Percentiles rank a stretch among this genome's conserved stretches.
Evolutionary conservation across 495 filamentous ascomycete genomes (phyloP).

Genomic region (Annulohypoxylon maeteangense): DNA sequence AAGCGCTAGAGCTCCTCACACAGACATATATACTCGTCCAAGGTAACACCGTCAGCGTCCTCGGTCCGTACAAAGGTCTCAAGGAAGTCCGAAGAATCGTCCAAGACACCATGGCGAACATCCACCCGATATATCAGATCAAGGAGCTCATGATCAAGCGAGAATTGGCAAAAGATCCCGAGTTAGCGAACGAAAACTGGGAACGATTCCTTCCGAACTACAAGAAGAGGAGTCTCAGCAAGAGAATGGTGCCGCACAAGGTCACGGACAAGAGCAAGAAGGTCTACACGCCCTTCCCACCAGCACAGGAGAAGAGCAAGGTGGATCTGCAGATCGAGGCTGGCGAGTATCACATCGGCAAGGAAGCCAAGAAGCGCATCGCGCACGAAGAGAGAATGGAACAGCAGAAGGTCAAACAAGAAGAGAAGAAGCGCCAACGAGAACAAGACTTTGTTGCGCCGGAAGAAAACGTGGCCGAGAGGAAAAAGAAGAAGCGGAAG

Average conservation of each 20-base stretch:
- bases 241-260: slow-evolving; percentile 82
- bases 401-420: slow-evolving; percentile 83
- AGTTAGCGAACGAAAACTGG: slow-evolving; percentile 88
- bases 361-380: slow-evolving; percentile 88
- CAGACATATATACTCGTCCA: slow-evolving; percentile 94
- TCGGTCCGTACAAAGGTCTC: slow-evolving; percentile 91
- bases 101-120: slow-evolving; percentile 96
- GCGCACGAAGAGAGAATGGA: slow-evolving; percentile 81
- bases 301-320: slow-evolving; percentile 75
- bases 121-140: slow-evolving; percentile 88
- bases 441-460: slow-evolving; percentile 88
- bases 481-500: slow-evolving; percentile 69
- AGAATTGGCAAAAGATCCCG: slow-evolving; percentile 95
- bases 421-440: slow-evolving; percentile 86
- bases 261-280: slow-evolving; percentile 95
- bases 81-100: slow-evolving; percentile 92
- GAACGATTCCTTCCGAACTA: slow-evolving; percentile 97
- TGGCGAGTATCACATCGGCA: slow-evolving; percentile 94
- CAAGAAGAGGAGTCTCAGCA: slow-evolving; percentile 92
- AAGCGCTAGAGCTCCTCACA: slow-evolving; percentile 95
- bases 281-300: slow-evolving; percentile 83
- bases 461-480: slow-evolving; percentile 71
- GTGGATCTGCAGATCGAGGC: slow-evolving; percentile 97
- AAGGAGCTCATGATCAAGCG: slow-evolving; percentile 99
- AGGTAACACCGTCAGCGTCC: slow-evolving; percentile 92